phyloP scores from a whole-genome alignment of 31 red algal genomes.

The Asparagopsis taxiformis region DNA sequence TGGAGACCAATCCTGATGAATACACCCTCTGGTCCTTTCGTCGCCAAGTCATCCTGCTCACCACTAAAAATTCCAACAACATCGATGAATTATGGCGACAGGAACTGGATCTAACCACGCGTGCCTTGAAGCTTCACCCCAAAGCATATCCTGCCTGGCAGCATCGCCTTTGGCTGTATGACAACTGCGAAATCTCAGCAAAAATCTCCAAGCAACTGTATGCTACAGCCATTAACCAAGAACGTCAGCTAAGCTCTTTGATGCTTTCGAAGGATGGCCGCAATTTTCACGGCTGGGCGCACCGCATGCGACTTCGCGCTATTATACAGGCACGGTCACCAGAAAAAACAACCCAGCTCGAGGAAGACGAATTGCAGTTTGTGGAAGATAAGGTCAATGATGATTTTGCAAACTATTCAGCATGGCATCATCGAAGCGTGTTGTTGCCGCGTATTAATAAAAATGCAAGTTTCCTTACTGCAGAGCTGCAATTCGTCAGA shows the following conservation, averaged over 20 bases:
- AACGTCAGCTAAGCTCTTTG: constrained; percentile 50
- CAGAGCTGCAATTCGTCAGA: constrained; percentile 76
- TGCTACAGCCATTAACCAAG: constrained; percentile 34
- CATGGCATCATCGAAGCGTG: constrained; percentile 88
- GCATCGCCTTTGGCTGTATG: constrained; percentile 76
- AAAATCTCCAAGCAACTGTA: constrained; percentile 3
- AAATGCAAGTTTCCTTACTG: constrained; percentile 17
- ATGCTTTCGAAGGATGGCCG: constrained; percentile 85
- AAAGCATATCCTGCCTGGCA: constrained; percentile 96
- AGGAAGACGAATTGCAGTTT: constrained; percentile 53
- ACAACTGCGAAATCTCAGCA: constrained; percentile 9
- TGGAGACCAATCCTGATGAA: constrained; percentile 88
- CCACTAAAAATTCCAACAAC: not conserved
- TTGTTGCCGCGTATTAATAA: constrained; percentile 49
- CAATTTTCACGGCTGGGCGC: constrained; percentile 97
- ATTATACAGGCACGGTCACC: constrained; percentile 14
- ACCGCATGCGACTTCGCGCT: constrained; percentile 64
- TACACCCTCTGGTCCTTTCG: constrained; percentile 88
- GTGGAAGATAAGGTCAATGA: constrained; percentile 74
- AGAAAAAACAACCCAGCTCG: not conserved
- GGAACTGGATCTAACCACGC: constrained; percentile 66
- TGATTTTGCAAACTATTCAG: constrained; percentile 95
- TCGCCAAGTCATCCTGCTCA: constrained; percentile 45
- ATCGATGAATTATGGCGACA: constrained; percentile 24
- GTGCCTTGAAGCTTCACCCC: constrained; percentile 70